Base-by-base conservation (phyloP, 495 filamentous ascomycete species). In the Aspergillus diversus region DNA sequence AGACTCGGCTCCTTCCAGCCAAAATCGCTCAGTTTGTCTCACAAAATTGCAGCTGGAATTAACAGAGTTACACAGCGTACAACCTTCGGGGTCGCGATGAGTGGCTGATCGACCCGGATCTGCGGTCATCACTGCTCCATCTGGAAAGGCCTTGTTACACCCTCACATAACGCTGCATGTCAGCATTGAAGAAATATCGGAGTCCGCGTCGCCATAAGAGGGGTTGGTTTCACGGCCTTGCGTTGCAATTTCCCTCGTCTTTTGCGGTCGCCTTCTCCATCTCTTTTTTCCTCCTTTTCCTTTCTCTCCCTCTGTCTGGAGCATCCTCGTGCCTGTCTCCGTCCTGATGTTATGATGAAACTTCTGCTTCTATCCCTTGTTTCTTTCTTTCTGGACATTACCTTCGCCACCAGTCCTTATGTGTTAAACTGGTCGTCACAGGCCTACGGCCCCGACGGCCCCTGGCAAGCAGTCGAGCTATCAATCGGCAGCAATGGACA, bases 401-500 rank as follows among this genome's bases (percentile, higher is more conserved):
- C 31, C 8, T 21, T 32, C 15, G 60, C 60, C 1, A 15, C 42
- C n/a, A 58, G 16, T 15, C 62, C 62, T 4, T 56, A 55, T 47
- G 50, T 50, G 3, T 53, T 69, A 57, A 61, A 33, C 37, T 69
- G 63, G 66, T 63, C 63, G 0, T 27, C 34, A 0, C 47, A 63
- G 57, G n/a, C 56, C 17, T 66, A 66, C 54, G 66, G 66, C 12
- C 66, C 66, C 0, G 63, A 69, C 52, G 63, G 63, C 0, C 66
- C 66, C 15, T 69, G 63, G 66, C 60, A 69, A 8, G 60, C 63
- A 3, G 63, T 69, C 7, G 33, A 11, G 13, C 37, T 69, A 5
- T 15, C 33, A 5, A 34, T 69, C 5, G 66, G 66, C 21, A 66
- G 57, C 27, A 50, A 57, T 39, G 15, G 6, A 34, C 63, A 69